Base-by-base conservation (phyloP, 2,329 filamentous ascomycete genomes). In the Aureobasidium sp. region DNA sequence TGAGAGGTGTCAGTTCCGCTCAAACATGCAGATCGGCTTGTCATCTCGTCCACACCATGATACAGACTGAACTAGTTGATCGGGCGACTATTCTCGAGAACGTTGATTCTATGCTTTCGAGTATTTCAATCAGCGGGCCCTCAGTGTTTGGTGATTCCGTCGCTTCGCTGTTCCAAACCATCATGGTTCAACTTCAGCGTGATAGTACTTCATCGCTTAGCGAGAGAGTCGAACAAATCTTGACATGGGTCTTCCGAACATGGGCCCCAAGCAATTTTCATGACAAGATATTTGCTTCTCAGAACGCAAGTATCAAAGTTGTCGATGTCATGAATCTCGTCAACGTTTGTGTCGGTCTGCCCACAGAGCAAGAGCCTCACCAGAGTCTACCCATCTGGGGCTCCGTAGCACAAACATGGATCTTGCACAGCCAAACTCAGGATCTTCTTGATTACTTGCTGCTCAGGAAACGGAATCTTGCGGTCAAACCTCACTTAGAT, bases 91-190 rank as follows among this genome's bases (percentile, higher is more conserved):
- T 92, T 17, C 84, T 85, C 2, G 85, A 90, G 63, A 86, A 87
- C 32, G 79, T 90, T 55, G 88, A 88, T 67, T 83, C 82, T 60
- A 87, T 96, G 63, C 80, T 95, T 12, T 84, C 85, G 5, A 87
- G 87, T 26, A 86, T 90, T 50, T 92, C 95, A 69, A 80, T 93
- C 39, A 93, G 87, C 71, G 92, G 92, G 0, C 93, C 94, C 8
- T 85, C 86, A 1, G 73, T 86, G 24, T 77, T 96, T 20, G 87
- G 87, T n/a, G 94, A 97, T 71, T 86, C 91, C 1, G 88, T 90
- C 3, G 78, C 93, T 20, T 78, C 81, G 2, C 73, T 99, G 44
- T 90, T 96, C 84, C 78, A 82, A 17, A 82, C 83, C 61, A 73
- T 95, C 46, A 78, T 94, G 39, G 82, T 86, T 62, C 77, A 85